Base-by-base conservation (phyloP, 2,329 filamentous ascomycete species). In the Penicillium digitatum region DNA sequence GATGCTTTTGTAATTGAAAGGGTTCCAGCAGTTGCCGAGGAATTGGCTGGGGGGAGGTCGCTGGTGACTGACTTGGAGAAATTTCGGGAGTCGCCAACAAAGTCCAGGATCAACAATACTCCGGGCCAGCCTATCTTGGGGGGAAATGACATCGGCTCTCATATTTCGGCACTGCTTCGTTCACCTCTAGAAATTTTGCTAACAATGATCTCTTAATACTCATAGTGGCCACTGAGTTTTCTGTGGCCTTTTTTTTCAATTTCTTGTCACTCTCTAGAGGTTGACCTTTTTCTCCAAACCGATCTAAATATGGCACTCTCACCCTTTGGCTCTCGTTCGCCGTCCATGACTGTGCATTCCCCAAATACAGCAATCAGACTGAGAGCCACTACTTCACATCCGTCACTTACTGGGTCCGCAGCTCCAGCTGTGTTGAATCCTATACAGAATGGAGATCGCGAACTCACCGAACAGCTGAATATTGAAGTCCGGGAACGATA, bases 401-500 rank as follows among this genome's bases (percentile, higher is more conserved):
- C 65, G 48, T 66, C 66, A 45, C 53, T 56, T 14, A 49, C 60
- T 46, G 56, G 48, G 27, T 56, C 63, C 14, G 40, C 57, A 27
- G 44, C 53, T 27, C 57, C 61, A 18, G 49, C 63, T 18, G 35
- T 22, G 10, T 26, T 22, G 8, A 63, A 59, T 16, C 43, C 60
- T 32, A 47, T 55, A 5, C 58, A 62, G 18, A 54, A 62, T 40
- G 48, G 64, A 32, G 73, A 75, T 39, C 71, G 71, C 38, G 77
- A 79, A 52, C 72, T 78, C 51, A 76, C 88, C n/a, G 89, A 93
- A 74, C 87, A 90, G 70, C 81, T 92, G 72, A 93, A 93, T 69
- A 86, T 89, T 55, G 84, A 88, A 48, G 88, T 90, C 68, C 90
- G 91, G 73, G 82, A 83, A 63, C 95, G 94, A 79, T 99, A 96